Evolutionary conservation across 495 filamentous ascomycete genomes (phyloP).

Genomic region (Tuber brumale): DNA sequence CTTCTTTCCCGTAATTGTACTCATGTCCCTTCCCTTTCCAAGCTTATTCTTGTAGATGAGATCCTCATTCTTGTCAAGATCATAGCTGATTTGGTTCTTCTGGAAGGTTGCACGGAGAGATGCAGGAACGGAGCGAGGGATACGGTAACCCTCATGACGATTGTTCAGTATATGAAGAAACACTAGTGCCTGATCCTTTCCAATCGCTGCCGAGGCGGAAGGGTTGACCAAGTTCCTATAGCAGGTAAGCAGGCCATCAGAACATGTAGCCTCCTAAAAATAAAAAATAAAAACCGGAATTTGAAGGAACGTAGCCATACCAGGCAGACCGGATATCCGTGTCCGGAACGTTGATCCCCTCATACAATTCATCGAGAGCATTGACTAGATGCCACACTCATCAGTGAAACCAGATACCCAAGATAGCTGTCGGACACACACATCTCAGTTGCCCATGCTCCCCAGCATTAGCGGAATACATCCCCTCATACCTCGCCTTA

Average conservation of each 20-base stretch:
- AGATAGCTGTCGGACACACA: slow-evolving; percentile 37
- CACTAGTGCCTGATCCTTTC: slow-evolving; percentile 86
- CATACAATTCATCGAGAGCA: slow-evolving; percentile 75
- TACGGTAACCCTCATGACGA: slow-evolving; percentile 89
- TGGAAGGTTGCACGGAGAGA: slow-evolving; percentile 87
- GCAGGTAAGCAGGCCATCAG: background rate
- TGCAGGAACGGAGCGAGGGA: slow-evolving; percentile 86
- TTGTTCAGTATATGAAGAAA: slow-evolving; percentile 95
- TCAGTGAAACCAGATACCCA: background rate
- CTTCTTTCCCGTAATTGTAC: slow-evolving; percentile 50
- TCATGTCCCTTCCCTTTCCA: slow-evolving; percentile 33
- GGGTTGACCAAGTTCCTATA: slow-evolving; percentile 79
- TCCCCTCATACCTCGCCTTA: slow-evolving; percentile 88
- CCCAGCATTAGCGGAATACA: slow-evolving; percentile 83
- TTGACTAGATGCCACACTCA: slow-evolving; percentile 52
- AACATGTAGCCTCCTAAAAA: background rate
- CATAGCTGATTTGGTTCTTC: slow-evolving; percentile 89
- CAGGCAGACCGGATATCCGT: slow-evolving; percentile 89
- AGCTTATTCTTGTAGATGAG: slow-evolving; percentile 20
- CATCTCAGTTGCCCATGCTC: slow-evolving; percentile 77
- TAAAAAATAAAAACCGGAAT: background rate
- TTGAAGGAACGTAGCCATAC: slow-evolving; percentile 36
- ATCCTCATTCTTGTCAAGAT: slow-evolving; percentile 60
- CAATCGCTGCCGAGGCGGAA: slow-evolving; percentile 66
- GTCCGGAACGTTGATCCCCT: slow-evolving; percentile 87